phyloP scores from a whole-genome alignment of 1,284 basidiomycete species.

The Ustilago vetiveriae region DNA sequence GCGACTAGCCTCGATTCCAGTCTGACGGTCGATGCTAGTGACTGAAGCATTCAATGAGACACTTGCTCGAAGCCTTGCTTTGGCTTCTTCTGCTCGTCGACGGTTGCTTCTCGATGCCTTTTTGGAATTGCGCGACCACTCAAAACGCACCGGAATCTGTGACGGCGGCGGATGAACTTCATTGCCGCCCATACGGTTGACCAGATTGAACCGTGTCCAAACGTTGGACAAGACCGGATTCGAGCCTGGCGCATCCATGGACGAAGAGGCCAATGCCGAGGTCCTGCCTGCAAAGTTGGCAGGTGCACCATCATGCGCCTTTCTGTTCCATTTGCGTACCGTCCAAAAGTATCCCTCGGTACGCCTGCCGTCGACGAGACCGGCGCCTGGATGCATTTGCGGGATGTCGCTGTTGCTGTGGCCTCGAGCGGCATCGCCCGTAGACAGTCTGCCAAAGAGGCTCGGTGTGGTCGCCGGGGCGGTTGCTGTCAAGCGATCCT shows the following conservation, averaged over 20 bases:
- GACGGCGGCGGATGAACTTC: slow-evolving; percentile 48
- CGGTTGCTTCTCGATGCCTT: not conserved
- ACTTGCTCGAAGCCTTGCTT: slow-evolving; percentile 33
- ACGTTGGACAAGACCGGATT: slow-evolving; percentile 55
- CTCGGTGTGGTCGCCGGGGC: slow-evolving; percentile 1
- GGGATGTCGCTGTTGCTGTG: slow-evolving; percentile 22
- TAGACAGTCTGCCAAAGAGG: slow-evolving; percentile 21
- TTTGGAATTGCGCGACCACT: slow-evolving; percentile 58
- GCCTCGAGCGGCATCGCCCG: slow-evolving; percentile 3
- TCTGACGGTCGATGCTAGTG: slow-evolving; percentile 23
- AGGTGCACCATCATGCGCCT: slow-evolving; percentile 23
- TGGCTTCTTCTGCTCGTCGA: slow-evolving; percentile 16
- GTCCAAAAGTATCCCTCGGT: slow-evolving; percentile 63
- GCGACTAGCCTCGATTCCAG: slow-evolving; percentile 16
- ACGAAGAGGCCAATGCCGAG: not conserved
- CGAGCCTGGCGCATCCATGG: slow-evolving; percentile 11
- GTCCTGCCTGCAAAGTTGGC: slow-evolving; percentile 14
- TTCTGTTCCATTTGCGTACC: slow-evolving; percentile 54
- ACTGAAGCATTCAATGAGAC: slow-evolving; percentile 33
- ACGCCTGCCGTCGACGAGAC: slow-evolving; percentile 35
- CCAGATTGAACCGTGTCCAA: slow-evolving; percentile 55
- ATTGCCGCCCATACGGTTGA: slow-evolving; percentile 48
- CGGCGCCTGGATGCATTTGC: slow-evolving; percentile 48
- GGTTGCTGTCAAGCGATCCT: not conserved
- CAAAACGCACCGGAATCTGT: slow-evolving; percentile 56